Percentiles rank a stretch among this genome's conserved stretches.
Conservation (phyloP, 176 grass and related monocot genomes). For the Oryza coarctata region DNA sequence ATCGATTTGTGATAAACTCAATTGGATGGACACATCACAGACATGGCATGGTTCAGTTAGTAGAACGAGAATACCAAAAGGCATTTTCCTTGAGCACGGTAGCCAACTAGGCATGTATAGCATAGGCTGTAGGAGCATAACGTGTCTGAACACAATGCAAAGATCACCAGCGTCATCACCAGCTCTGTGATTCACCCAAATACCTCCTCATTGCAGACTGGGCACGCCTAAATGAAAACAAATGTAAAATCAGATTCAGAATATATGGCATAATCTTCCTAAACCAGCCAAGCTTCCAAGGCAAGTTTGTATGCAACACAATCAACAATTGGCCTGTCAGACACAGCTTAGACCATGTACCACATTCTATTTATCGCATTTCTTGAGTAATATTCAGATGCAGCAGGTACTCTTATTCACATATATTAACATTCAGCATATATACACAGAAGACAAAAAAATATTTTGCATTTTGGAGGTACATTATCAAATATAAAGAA, state of each 20-base stretch:
- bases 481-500: neutral
- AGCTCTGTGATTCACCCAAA: conserved; percentile 47
- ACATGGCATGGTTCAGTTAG: conserved; percentile 16
- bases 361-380: neutral
- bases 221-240: conserved; percentile 60
- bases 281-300: neutral
- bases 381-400: neutral
- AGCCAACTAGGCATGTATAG: conserved; percentile 2
- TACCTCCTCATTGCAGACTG: conserved; percentile 73
- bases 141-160: neutral
- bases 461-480: neutral
- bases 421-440: too few species aligned
- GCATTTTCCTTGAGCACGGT: conserved; percentile 4
- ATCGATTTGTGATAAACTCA: conserved; percentile 29
- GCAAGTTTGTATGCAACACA: neutral
- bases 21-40: conserved; percentile 15
- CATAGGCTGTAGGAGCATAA: neutral
- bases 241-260: conserved; percentile 10
- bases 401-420: too few species aligned
- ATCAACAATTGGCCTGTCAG: neutral
- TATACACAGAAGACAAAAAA: neutral
- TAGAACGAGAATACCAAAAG: neutral
- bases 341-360: conserved; percentile 5
- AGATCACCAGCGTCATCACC: neutral
- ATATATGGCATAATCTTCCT: conserved; percentile 14